These are phyloP conservation scores for Straminergon stramineum DNA, from an alignment of 225 moss, liverwort and hornwort species.

Conservation along the genomic window DNA sequence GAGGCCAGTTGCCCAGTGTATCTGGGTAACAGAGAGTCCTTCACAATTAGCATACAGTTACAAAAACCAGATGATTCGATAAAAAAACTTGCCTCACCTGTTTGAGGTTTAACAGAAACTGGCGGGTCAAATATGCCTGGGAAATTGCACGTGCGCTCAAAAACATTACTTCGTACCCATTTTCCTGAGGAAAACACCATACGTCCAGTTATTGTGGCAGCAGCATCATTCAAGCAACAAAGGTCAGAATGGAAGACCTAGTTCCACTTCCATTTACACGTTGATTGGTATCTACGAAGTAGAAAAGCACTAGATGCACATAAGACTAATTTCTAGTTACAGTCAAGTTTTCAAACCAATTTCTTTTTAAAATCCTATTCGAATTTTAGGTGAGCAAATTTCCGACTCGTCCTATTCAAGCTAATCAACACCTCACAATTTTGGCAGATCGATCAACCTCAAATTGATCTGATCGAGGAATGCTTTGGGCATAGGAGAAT, in stretches of 20 bases:
- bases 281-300: background rate
- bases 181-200: constrained; percentile 47
- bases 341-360: background rate
- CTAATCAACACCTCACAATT: background rate
- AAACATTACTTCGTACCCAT: constrained; percentile 96
- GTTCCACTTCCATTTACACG: background rate
- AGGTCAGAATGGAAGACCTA: background rate
- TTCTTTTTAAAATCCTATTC: background rate
- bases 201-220: background rate
- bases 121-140: constrained; percentile 88
- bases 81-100: constrained; percentile 49
- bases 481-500: background rate
- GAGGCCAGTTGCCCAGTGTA: background rate
- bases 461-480: background rate
- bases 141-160: constrained; percentile 98
- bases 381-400: background rate
- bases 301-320: background rate
- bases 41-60: background rate
- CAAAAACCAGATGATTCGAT: background rate
- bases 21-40: background rate
- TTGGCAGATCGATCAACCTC: background rate
- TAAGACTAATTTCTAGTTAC: background rate
- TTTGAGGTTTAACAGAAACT: constrained; percentile 81
- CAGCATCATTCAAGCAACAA: background rate
- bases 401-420: background rate